Evolutionary conservation across 352 stramenopile species (phyloP), one percentile per base, ranked within the genome.

Genomic region (Phytophthora quininea): DNA sequence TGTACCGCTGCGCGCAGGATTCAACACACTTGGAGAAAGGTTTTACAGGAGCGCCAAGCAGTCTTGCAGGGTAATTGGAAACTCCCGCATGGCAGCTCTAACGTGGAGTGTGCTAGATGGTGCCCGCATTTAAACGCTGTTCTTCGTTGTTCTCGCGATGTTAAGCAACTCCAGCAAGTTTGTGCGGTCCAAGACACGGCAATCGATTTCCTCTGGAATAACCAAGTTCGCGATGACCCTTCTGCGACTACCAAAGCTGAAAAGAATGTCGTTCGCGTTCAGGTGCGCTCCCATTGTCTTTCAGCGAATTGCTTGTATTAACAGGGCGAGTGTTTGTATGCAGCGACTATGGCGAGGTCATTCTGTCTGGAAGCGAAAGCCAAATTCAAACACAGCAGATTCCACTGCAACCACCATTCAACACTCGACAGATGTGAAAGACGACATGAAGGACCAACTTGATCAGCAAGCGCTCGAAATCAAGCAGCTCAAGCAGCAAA

Each of bases 141-240:
- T 32, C 35, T 76, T 48, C 47, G 47, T 9, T 79, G 58, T 30
- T 57, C 42, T 19, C 46, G 45, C 19, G 81, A 88, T 32, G 60
- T 90, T 3, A 67, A 66, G 11, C 62, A 84, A 31, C 66, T 88
- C 6, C 81, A 88, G 43, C 79, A 75, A 3, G 70, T 84, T 30
- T 80, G 74, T 33, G 75, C 81, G 0, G 71, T 84, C 0, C 79
- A 90, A 54, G 75, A 84, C 14, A 58, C 76, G n/a, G 70, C 67
- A 19, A 77, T 74, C 46, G 49, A 49, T 3, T 50, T 33, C 35
- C 56, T 74, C 2, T 74, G 67, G 67, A 37, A 38, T n/a, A 58
- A 61, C 15, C 59, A 54, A 56, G 46, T 27, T 2, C 8, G 40
- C 27, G 47, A n/a, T 11, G 19, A 60, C 11, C 7, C 31, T 19